phyloP scores from a whole-genome alignment of 2,329 filamentous ascomycete species.

The Fusarium pininemorale region DNA sequence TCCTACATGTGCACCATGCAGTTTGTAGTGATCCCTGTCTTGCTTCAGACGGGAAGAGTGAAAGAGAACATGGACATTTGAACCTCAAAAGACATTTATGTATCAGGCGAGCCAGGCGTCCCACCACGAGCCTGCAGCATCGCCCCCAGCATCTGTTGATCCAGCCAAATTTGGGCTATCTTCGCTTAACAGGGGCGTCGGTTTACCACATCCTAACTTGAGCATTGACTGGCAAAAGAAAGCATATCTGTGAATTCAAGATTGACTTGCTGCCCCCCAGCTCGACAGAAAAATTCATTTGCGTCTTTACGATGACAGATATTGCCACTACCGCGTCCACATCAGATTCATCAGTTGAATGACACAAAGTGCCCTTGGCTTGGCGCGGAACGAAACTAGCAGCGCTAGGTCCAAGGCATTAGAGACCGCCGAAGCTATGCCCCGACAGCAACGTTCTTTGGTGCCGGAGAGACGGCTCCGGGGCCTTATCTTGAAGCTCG shows the following conservation, averaged over 20 bases:
- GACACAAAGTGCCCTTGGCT: background rate
- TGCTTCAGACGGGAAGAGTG: background rate
- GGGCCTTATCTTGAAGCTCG: background rate
- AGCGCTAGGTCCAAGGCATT: background rate
- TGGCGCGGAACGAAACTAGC: slow-evolving; percentile 4
- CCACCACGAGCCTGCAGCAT: slow-evolving; percentile 30
- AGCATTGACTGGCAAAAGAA: background rate
- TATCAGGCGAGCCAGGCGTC: slow-evolving; percentile 13
- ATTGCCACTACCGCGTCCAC: slow-evolving; percentile 6
- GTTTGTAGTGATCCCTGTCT: slow-evolving; percentile 19
- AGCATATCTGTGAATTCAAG: background rate
- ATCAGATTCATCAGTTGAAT: background rate
- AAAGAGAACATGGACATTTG: background rate
- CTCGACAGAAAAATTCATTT: background rate
- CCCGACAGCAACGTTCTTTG: background rate
- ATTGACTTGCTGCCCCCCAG: background rate
- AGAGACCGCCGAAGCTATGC: slow-evolving; percentile 7
- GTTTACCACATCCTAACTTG: slow-evolving; percentile 2
- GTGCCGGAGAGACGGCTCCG: background rate
- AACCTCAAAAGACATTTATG: slow-evolving; percentile 8
- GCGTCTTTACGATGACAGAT: background rate
- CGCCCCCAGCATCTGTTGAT: slow-evolving; percentile 32
- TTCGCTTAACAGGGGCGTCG: slow-evolving; percentile 10
- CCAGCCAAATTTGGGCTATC: slow-evolving; percentile 10
- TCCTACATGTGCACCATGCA: slow-evolving; percentile 2